These are phyloP conservation scores for Fragaria vesca DNA, from an alignment of 306 rosid species.

Conservation along the genomic window DNA sequence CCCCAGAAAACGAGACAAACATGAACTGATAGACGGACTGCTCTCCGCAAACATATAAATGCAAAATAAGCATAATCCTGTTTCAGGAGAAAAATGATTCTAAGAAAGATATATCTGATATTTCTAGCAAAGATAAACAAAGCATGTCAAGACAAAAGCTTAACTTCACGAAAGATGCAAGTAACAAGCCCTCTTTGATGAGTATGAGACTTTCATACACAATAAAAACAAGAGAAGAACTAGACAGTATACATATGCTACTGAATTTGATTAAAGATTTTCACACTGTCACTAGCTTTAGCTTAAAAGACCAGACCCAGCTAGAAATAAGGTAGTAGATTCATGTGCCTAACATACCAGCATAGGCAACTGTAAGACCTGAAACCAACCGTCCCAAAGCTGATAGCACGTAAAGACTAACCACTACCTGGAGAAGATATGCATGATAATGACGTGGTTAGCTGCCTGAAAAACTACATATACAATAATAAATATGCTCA, in stretches of 20 bases:
- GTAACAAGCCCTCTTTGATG: not conserved
- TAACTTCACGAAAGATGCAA: not conserved
- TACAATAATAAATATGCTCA: not conserved
- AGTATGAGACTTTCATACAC: not conserved
- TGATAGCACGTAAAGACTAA: conserved; percentile 63
- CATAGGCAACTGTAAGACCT: conserved; percentile 80
- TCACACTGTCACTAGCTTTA: not conserved
- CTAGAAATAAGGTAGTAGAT: not conserved
- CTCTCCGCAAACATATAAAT: conserved; percentile 65
- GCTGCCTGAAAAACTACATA: not conserved
- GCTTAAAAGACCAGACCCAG: conserved; percentile 1
- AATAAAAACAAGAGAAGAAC: not conserved
- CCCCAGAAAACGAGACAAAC: conserved; percentile 44
- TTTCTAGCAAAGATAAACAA: not conserved
- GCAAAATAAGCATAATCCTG: conserved; percentile 91
- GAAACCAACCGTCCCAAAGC: conserved; percentile 80
- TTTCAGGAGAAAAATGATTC: conserved; percentile 2
- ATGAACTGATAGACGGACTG: conserved; percentile 47
- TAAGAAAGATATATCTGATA: not conserved
- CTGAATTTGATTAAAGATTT: not conserved
- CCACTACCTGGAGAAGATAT: conserved; percentile 53
- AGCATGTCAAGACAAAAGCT: too few relatives aligned
- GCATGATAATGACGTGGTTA: conserved; percentile 2
- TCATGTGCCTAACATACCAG: conserved; percentile 49
- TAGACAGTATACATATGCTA: not conserved